Evolutionary conservation across 768 basidiomycete genomes (phyloP).

Genomic region (Hypholoma sublateritium): DNA sequence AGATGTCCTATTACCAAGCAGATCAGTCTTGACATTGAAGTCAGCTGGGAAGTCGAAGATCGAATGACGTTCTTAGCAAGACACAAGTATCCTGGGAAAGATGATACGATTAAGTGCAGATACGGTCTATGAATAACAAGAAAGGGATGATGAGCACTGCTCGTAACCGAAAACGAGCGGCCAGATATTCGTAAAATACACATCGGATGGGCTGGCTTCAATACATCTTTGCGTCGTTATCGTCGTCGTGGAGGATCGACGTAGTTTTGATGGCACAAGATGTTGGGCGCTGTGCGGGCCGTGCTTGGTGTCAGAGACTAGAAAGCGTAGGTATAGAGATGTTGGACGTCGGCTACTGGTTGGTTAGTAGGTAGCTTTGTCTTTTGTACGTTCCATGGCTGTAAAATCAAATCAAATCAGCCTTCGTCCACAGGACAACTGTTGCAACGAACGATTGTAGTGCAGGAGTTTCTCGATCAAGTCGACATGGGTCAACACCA

Average conservation of each 20-base stretch:
- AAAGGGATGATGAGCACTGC: not conserved
- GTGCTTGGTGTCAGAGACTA: not conserved
- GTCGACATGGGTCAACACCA: slow-evolving; percentile 98
- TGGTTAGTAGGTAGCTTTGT: slow-evolving; percentile 30
- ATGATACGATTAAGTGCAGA: not conserved
- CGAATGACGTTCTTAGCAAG: not conserved
- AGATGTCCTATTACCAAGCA: no score
- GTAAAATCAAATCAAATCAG: not conserved
- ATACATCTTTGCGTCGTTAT: not conserved
- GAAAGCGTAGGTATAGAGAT: not conserved
- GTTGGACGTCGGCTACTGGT: not conserved
- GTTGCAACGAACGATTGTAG: slow-evolving; percentile 77
- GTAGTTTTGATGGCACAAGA: not conserved
- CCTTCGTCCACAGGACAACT: not conserved
- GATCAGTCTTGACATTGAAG: no score
- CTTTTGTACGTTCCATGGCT: slow-evolving; percentile 54
- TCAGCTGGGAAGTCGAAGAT: no score
- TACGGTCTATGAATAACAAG: not conserved
- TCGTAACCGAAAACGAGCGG: not conserved
- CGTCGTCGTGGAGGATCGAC: not conserved
- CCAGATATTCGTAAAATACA: not conserved
- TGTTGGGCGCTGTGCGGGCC: not conserved
- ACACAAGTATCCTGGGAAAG: not conserved
- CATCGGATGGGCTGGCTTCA: not conserved
- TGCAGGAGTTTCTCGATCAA: slow-evolving; percentile 95